phyloP scores from a whole-genome alignment of 2,329 filamentous ascomycete genomes.

The Macrophomina phaseolina region DNA sequence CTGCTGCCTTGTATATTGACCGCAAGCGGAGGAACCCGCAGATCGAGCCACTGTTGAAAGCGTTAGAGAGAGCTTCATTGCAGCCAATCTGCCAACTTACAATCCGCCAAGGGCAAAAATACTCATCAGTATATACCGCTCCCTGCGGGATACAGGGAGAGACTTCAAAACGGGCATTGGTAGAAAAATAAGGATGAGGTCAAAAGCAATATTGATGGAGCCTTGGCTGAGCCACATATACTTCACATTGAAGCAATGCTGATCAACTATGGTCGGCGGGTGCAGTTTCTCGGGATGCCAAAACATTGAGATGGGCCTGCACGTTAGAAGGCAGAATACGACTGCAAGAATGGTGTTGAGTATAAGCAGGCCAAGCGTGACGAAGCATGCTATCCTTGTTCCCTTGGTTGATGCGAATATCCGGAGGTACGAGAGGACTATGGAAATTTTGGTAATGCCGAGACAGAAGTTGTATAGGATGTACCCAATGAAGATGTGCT shows the following conservation, averaged over 20 bases:
- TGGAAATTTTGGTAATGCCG: slow-evolving; percentile 60
- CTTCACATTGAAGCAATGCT: slow-evolving; percentile 34
- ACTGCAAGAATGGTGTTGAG: background rate
- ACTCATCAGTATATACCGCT: slow-evolving; percentile 39
- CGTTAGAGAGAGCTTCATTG: background rate
- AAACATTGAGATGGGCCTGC: background rate
- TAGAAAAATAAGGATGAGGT: slow-evolving; percentile 39
- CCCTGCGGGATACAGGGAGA: slow-evolving; percentile 37
- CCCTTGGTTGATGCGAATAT: slow-evolving; percentile 58
- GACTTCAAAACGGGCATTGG: slow-evolving; percentile 41
- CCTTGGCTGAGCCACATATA: slow-evolving; percentile 41
- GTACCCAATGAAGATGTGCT: slow-evolving; percentile 14
- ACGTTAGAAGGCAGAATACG: background rate
- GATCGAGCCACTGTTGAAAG: slow-evolving; percentile 35
- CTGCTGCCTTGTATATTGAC: slow-evolving; percentile 36
- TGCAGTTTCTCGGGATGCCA: background rate
- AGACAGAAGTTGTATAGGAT: slow-evolving; percentile 58
- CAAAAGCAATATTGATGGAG: slow-evolving; percentile 41
- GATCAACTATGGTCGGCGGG: background rate
- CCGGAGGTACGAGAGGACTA: slow-evolving; percentile 60
- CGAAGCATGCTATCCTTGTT: slow-evolving; percentile 54
- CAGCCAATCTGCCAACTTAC: slow-evolving; percentile 28
- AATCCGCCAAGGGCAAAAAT: slow-evolving; percentile 42
- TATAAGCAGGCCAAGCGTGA: slow-evolving; percentile 51
- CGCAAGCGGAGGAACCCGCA: slow-evolving; percentile 41